Conservation (phyloP, 495 filamentous ascomycete genomes). For the Annulohypoxylon stygium region DNA sequence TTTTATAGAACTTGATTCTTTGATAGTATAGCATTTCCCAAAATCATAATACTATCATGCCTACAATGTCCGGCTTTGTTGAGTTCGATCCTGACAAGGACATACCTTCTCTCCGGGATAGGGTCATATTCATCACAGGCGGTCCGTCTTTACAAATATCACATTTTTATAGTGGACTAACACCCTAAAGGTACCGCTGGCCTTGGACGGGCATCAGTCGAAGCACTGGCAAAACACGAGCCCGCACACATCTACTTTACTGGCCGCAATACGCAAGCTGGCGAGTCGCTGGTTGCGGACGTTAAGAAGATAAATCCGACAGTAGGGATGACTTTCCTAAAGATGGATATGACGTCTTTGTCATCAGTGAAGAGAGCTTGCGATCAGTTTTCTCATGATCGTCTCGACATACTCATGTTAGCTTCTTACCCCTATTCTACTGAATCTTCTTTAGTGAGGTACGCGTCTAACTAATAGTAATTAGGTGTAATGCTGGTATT, state of each 20-base stretch:
- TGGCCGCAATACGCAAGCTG: constrained; percentile 60
- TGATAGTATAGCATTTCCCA: not conserved
- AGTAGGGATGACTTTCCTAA: constrained; percentile 40
- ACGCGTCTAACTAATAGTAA: not conserved
- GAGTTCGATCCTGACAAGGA: constrained; percentile 67
- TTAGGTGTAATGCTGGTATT: constrained; percentile 72
- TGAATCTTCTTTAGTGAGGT: not conserved
- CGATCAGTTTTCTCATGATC: constrained; percentile 36
- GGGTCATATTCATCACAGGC: constrained; percentile 73
- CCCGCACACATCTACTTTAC: constrained; percentile 74
- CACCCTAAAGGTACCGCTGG: constrained; percentile 70
- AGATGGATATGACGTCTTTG: constrained; percentile 41
- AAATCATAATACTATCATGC: constrained; percentile 8
- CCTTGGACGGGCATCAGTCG: constrained; percentile 73
- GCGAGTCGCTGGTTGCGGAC: constrained; percentile 30
- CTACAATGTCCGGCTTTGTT: constrained; percentile 21
- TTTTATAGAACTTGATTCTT: not conserved
- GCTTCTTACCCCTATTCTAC: not conserved
- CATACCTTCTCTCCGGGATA: constrained; percentile 68
- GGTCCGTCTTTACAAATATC: constrained; percentile 53
- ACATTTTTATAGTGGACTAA: not conserved
- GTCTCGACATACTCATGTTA: constrained; percentile 59
- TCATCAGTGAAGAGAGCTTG: constrained; percentile 42
- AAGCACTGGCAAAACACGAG: constrained; percentile 70
- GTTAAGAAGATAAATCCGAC: constrained; percentile 30